Conservation (phyloP, 2,329 filamentous ascomycete species). For the Pyrenophora seminiperda region DNA sequence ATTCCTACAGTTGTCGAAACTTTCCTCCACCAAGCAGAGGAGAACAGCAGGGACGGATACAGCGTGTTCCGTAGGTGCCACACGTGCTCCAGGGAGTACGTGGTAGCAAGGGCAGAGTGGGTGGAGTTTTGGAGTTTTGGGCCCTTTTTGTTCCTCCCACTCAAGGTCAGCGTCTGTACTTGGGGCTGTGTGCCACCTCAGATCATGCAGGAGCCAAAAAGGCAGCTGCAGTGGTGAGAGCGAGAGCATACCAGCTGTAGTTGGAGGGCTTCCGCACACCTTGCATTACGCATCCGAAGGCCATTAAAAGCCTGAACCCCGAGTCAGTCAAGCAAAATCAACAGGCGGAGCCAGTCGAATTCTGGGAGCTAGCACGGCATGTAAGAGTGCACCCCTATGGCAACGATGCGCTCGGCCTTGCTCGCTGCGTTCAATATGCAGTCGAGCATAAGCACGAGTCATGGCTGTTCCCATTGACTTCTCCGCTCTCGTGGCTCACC, state of each 20-base stretch:
- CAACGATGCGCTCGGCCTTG: slow-evolving; percentile 36
- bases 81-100: slow-evolving; percentile 33
- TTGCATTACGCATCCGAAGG: slow-evolving; percentile 19
- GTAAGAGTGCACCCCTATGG: slow-evolving; percentile 31
- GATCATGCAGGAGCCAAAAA: slow-evolving; percentile 21
- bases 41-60: slow-evolving; percentile 21
- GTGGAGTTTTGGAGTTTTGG: slow-evolving; percentile 36
- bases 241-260: neutral
- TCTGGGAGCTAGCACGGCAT: slow-evolving; percentile 30
- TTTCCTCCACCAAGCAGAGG: slow-evolving; percentile 22
- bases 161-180: slow-evolving; percentile 38
- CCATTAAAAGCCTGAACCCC: neutral
- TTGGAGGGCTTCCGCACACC: slow-evolving; percentile 26
- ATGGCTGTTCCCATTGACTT: slow-evolving; percentile 38
- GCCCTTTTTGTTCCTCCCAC: slow-evolving; percentile 19
- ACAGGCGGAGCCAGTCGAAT: slow-evolving; percentile 16
- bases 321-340: slow-evolving; percentile 10
- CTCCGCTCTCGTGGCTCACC: slow-evolving; percentile 20
- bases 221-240: slow-evolving; percentile 8
- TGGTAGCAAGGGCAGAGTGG: slow-evolving; percentile 40
- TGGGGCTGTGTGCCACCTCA: slow-evolving; percentile 39
- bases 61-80: slow-evolving; percentile 33
- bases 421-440: slow-evolving; percentile 32
- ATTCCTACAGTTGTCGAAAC: slow-evolving; percentile 15
- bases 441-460: slow-evolving; percentile 25